These are phyloP conservation scores for Ophiostoma triangulosporum DNA, from an alignment of 2,329 filamentous ascomycete genomes.

Conservation along the genomic window DNA sequence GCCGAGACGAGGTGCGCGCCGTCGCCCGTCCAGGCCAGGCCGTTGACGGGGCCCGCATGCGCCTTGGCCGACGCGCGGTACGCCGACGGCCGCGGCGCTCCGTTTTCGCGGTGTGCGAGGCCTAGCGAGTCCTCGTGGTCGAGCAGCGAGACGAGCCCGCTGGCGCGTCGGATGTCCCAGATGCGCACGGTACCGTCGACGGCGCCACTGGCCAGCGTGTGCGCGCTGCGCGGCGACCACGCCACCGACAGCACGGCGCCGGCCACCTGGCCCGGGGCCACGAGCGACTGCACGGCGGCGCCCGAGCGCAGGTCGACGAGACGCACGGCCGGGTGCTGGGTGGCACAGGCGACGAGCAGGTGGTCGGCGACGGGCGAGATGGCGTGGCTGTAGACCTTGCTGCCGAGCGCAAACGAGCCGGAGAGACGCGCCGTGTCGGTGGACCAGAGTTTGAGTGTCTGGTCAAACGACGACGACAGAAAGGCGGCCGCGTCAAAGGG, in stretches of 20 bases:
- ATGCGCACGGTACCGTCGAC: constrained; percentile 70
- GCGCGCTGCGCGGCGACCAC: constrained; percentile 72
- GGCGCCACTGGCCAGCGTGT: constrained; percentile 73
- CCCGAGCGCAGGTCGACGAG: constrained; percentile 79
- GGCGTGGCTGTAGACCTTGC: constrained; percentile 63
- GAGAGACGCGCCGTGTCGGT: constrained; percentile 47
- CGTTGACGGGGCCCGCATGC: constrained; percentile 73
- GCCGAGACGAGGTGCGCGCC: constrained; percentile 64
- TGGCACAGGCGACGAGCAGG: constrained; percentile 75
- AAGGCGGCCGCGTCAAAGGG: constrained; percentile 66
- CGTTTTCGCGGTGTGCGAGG: not conserved
- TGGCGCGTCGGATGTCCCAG: constrained; percentile 76
- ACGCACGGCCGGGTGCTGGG: constrained; percentile 70
- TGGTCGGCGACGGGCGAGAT: constrained; percentile 59
- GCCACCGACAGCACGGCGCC: constrained; percentile 54
- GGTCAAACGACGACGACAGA: constrained; percentile 65
- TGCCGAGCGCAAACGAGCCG: constrained; percentile 53
- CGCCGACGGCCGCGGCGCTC: not conserved
- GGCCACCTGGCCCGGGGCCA: constrained; percentile 42
- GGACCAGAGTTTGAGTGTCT: constrained; percentile 61
- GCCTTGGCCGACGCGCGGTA: constrained; percentile 43
- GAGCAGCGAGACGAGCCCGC: constrained; percentile 60
- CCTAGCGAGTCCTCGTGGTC: constrained; percentile 77
- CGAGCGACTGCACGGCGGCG: constrained; percentile 56
- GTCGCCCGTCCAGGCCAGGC: constrained; percentile 71